Evolutionary conservation across 306 rosid genomes (phyloP).

Genomic region (Lathyrus sativus): DNA sequence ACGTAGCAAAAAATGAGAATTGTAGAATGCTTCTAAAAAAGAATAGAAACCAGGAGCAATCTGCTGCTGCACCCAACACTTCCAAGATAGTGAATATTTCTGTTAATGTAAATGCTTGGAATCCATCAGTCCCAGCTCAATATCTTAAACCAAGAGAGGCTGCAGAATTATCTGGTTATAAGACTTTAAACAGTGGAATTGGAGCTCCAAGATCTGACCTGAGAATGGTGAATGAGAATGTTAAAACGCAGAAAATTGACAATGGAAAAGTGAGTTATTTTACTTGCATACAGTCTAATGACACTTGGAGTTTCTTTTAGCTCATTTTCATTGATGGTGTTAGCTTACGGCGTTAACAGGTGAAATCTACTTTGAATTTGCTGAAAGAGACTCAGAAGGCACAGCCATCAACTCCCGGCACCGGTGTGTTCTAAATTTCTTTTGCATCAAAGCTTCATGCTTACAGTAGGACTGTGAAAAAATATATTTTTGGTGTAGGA

Average conservation of each 20-base stretch:
- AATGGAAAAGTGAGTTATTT: conserved; percentile 67
- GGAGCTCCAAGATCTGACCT: conserved; percentile 52
- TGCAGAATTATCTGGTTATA: conserved; percentile 49
- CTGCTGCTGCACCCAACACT: conserved; percentile 45
- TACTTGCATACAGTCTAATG: conserved; percentile 14
- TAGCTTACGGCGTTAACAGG: conserved; percentile 46
- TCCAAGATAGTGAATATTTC: conserved; percentile 69
- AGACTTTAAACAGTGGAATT: conserved; percentile 39
- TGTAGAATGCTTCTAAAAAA: conserved; percentile 39
- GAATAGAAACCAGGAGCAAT: conserved; percentile 55
- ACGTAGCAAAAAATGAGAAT: conserved; percentile 54
- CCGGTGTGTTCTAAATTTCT: conserved; percentile 54
- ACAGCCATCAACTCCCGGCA: conserved; percentile 52
- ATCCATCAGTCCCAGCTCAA: conserved; percentile 46
- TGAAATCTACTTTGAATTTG: conserved; percentile 47
- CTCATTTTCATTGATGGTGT: conserved; percentile 36
- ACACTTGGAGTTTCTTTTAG: conserved; percentile 1
- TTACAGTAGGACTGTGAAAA: background rate
- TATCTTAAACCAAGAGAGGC: conserved; percentile 60
- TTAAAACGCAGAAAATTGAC: conserved; percentile 39
- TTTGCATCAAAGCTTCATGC: background rate
- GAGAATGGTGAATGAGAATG: conserved; percentile 48
- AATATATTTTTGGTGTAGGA: conserved; percentile 5
- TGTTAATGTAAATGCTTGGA: conserved; percentile 72
- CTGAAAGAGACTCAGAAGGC: conserved; percentile 55